Conservation (phyloP, 106 monocot genomes). For the Amphibolis antarctica region DNA sequence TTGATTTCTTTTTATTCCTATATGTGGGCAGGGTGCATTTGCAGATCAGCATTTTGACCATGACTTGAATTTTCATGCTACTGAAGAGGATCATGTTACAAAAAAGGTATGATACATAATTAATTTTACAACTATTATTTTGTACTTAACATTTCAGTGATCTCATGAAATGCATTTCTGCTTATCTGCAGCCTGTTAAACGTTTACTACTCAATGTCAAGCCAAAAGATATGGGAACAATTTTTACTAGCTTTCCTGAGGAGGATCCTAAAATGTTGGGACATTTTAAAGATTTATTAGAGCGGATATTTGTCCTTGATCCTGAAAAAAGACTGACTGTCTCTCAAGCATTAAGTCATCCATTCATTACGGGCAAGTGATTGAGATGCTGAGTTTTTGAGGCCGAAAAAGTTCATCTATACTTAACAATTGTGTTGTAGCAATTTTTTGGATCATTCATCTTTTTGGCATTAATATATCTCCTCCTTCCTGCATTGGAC, state of each 20-base stretch:
- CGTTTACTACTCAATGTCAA: constrained; percentile 73
- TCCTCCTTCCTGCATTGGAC: constrained; percentile 38
- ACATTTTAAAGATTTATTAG: constrained; percentile 88
- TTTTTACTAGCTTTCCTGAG: constrained; percentile 63
- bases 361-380: constrained; percentile 99
- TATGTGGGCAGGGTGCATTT: constrained; percentile 50
- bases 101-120: constrained; percentile 44
- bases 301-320: constrained; percentile 87
- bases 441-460: constrained; percentile 45
- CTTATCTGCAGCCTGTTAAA: constrained; percentile 43
- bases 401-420: constrained; percentile 35
- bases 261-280: constrained; percentile 81
- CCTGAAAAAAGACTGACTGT: constrained; percentile 97
- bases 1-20: not conserved
- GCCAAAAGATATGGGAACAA: constrained; percentile 65
- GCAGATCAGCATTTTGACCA: constrained; percentile 81
- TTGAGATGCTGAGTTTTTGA: constrained; percentile 64
- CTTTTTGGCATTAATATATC: constrained; percentile 36
- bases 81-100: constrained; percentile 96
- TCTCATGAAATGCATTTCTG: constrained; percentile 2
- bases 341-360: constrained; percentile 89
- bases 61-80: constrained; percentile 87
- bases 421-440: constrained; percentile 36
- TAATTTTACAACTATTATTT: not conserved
- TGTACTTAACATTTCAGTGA: not conserved